phyloP scores from a whole-genome alignment of 805 yeast species.

The Yamadazyma ubonensis region DNA sequence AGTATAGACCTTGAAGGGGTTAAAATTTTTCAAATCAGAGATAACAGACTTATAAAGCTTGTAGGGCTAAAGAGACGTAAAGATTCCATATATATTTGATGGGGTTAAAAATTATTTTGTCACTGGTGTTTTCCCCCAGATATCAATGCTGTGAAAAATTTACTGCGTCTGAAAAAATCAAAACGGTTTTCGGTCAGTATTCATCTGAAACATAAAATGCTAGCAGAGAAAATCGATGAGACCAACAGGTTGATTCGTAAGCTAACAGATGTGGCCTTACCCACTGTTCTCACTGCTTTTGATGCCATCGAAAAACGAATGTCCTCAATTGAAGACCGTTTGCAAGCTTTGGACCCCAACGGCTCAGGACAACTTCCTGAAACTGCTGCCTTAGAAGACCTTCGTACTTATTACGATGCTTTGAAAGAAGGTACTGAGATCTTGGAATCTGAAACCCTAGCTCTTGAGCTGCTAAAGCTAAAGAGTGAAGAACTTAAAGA shows the following conservation, averaged over 20 bases:
- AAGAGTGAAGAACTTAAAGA: too few species aligned
- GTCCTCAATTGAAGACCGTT: conserved; percentile 8
- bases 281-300: conserved; percentile 13
- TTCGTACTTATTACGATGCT: too few species aligned
- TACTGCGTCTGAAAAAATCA: conserved; percentile 6
- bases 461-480: too few species aligned
- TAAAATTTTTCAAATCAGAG: neutral
- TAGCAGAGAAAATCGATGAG: conserved; percentile 12
- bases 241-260: conserved; percentile 14
- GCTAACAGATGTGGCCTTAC: conserved; percentile 15
- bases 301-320: conserved; percentile 13
- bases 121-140: too few species aligned
- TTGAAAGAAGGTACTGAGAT: too few species aligned
- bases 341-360: neutral
- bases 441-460: too few species aligned
- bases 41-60: neutral
- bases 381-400: neutral
- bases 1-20: too few species aligned
- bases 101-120: too few species aligned
- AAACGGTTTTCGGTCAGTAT: neutral
- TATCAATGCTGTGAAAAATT: too few species aligned
- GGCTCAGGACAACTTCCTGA: neutral
- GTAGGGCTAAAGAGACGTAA: too few species aligned
- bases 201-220: conserved; percentile 4
- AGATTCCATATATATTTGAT: too few species aligned